Conservation (phyloP, 768 basidiomycete species). For the Pholiota conissans region DNA sequence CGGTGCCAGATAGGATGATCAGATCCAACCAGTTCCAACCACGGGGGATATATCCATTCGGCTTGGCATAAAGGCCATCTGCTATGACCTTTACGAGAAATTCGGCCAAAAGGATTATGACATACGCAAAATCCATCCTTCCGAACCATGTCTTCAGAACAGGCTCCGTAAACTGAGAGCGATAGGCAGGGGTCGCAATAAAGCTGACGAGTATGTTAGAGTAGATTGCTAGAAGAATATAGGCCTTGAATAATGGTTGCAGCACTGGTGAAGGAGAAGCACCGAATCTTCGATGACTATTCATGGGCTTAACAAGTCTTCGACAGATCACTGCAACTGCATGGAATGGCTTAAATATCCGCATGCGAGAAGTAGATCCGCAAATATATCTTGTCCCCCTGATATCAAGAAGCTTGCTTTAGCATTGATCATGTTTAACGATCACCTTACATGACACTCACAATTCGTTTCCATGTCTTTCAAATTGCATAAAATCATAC, state of each 20-base stretch:
- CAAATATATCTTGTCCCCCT: not conserved
- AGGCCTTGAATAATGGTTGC: not conserved
- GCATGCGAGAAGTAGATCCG: not conserved
- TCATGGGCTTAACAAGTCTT: not conserved
- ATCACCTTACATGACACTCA: too few species aligned
- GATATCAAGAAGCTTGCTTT: too few species aligned
- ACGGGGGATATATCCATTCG: not conserved
- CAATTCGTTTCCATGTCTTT: too few species aligned
- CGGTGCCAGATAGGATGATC: not conserved
- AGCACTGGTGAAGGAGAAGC: not conserved
- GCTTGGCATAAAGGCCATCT: not conserved
- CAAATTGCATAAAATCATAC: not conserved
- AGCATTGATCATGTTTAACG: not conserved
- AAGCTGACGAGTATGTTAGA: not conserved
- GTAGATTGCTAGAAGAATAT: not conserved
- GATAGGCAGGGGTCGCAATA: not conserved
- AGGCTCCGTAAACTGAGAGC: not conserved
- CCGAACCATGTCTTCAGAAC: not conserved
- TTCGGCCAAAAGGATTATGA: not conserved
- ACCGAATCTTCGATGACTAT: not conserved
- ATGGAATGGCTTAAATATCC: not conserved
- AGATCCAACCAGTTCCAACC: not conserved
- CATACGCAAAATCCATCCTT: not conserved
- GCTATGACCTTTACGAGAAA: not conserved
- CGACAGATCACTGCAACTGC: not conserved